Conservation (phyloP, 257 asterid species). For the Nemophila menziesii region DNA sequence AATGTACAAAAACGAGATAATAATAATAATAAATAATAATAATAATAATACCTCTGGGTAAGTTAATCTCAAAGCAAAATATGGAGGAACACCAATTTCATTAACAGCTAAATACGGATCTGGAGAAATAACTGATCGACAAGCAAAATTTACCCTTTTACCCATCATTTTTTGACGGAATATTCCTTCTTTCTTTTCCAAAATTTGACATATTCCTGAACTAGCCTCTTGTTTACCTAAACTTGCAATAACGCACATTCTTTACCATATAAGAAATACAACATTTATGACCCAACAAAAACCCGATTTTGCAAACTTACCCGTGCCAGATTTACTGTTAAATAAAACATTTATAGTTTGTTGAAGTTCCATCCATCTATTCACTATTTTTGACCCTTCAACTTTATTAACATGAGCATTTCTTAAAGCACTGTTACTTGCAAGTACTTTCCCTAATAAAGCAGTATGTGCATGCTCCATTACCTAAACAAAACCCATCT, state of each 20-base stretch:
- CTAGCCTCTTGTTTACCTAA: constrained; percentile 38
- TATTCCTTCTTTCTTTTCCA: constrained; percentile 92
- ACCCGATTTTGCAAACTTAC: constrained; percentile 25
- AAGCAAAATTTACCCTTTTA: constrained; percentile 89
- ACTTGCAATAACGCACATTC: constrained; percentile 25
- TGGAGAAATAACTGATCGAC: constrained; percentile 96
- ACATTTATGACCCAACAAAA: not conserved
- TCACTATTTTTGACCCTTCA: constrained; percentile 45
- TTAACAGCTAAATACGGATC: constrained; percentile 91
- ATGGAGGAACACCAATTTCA: constrained; percentile 97
- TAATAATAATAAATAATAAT: not conserved
- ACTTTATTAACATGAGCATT: constrained; percentile 45
- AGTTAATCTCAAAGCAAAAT: constrained; percentile 77
- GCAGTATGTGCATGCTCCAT: constrained; percentile 87
- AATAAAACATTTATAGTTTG: constrained; percentile 65
- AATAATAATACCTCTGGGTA: constrained; percentile 72
- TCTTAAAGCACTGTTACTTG: constrained; percentile 66
- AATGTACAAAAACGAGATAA: not conserved
- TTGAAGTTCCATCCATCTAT: constrained; percentile 85
- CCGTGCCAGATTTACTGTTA: constrained; percentile 65
- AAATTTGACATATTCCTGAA: constrained; percentile 68
- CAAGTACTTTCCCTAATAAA: constrained; percentile 68
- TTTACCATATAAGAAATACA: constrained; percentile 4
- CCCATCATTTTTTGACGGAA: constrained; percentile 99
- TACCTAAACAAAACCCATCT: constrained; percentile 22